phyloP scores from a whole-genome alignment of 306 rosid genomes.

The Cucurbita moschata region DNA sequence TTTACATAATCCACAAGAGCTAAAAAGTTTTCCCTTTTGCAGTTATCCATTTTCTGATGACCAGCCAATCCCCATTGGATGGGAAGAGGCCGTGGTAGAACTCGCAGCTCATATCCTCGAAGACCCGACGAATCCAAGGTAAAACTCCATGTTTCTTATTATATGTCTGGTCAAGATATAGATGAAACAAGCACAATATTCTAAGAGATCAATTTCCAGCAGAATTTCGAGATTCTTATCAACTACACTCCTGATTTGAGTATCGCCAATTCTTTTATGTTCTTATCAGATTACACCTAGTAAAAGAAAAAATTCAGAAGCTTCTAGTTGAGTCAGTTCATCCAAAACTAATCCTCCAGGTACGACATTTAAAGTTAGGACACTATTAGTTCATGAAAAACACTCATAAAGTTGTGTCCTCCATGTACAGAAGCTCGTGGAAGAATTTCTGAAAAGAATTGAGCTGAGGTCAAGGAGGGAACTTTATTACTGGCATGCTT shows the following conservation, averaged over 20 bases:
- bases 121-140: constrained; percentile 63
- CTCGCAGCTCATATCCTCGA: constrained; percentile 56
- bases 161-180: not conserved
- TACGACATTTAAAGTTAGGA: constrained; percentile 7
- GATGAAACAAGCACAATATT: not conserved
- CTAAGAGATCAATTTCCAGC: not conserved
- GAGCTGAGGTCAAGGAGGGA: constrained; percentile 46
- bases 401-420: constrained; percentile 7
- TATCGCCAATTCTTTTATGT: not conserved
- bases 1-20: constrained; percentile 5
- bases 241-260: not conserved
- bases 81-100: constrained; percentile 64
- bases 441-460: constrained; percentile 46
- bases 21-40: constrained; percentile 1
- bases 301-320: constrained; percentile 62
- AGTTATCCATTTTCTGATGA: constrained; percentile 82
- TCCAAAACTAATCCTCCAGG: constrained; percentile 77
- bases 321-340: constrained; percentile 65
- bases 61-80: constrained; percentile 69
- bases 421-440: constrained; percentile 64
- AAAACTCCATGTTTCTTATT: not conserved
- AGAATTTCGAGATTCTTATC: not conserved
- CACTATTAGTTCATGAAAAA: not conserved
- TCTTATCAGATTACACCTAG: constrained; percentile 29
- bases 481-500: constrained; percentile 78